A percentile compares a stretch with the other conserved stretches of the same genome.
Evolutionary conservation across 2,329 filamentous ascomycete species (phyloP).

Genomic region (Cadophora sp.): DNA sequence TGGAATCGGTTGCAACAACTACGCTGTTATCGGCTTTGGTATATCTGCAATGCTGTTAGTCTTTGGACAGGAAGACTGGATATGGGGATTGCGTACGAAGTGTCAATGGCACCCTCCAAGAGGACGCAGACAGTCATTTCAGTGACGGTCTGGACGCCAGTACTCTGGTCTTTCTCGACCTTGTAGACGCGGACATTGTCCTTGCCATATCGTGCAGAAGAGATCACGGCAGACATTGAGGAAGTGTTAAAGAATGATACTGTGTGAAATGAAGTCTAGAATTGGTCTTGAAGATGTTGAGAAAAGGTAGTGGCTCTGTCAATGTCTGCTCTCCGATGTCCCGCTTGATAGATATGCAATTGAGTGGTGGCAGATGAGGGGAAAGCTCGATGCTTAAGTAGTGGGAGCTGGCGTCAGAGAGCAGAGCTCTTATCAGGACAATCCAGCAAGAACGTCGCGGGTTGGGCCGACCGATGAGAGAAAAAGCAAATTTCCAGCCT

Average conservation of each 20-base stretch:
- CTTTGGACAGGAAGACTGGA: conserved; percentile 3
- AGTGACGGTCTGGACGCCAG: conserved; percentile 82
- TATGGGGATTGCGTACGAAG: conserved; percentile 61
- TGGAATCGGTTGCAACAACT: conserved; percentile 94
- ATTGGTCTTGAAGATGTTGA: not conserved
- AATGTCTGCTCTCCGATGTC: conserved; percentile 1
- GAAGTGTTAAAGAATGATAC: not conserved
- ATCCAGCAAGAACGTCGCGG: not conserved
- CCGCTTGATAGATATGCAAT: not conserved
- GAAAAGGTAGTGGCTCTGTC: not conserved
- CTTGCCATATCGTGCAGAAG: conserved; percentile 82
- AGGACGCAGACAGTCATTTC: conserved; percentile 96
- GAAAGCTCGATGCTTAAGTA: conserved; percentile 7
- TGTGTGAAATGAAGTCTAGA: not conserved
- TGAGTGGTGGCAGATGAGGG: conserved; percentile 6
- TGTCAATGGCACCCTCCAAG: conserved; percentile 90
- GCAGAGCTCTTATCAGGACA: conserved; percentile 18
- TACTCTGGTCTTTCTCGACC: conserved; percentile 79
- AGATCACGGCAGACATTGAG: conserved; percentile 35
- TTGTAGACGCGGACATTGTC: conserved; percentile 99
- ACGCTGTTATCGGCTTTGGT: conserved; percentile 93
- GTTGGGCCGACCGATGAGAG: conserved; percentile 1
- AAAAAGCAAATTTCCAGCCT: conserved; percentile 3
- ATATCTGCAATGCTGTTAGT: conserved; percentile 65
- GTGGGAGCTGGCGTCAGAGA: not conserved